These are phyloP conservation scores for Russula sp. DNA, from an alignment of 768 basidiomycete species.

Conservation along the genomic window DNA sequence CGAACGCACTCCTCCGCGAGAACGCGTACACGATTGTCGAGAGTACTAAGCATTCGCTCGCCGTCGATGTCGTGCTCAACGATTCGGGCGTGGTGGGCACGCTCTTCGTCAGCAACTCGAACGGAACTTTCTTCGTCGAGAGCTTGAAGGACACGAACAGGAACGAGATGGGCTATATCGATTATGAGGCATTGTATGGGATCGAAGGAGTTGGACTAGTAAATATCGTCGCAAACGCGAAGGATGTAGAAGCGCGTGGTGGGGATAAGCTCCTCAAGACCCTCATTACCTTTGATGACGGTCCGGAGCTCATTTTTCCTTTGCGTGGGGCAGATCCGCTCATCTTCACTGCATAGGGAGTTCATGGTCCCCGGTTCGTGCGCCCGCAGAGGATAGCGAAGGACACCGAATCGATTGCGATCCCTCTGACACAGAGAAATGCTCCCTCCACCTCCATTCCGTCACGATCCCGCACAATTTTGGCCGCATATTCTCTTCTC, in stretches of 20 bases:
- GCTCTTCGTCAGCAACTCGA: slow-evolving; percentile 91
- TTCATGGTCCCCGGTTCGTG: slow-evolving; percentile 64
- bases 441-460: slow-evolving; percentile 88
- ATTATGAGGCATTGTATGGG: slow-evolving; percentile 84
- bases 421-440: slow-evolving; percentile 46
- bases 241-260: slow-evolving; percentile 70
- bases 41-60: slow-evolving; percentile 87
- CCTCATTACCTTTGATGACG: slow-evolving; percentile 87
- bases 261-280: slow-evolving; percentile 71
- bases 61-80: slow-evolving; percentile 85
- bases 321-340: not conserved
- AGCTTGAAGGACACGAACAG: slow-evolving; percentile 90
- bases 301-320: slow-evolving; percentile 29
- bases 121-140: slow-evolving; percentile 92
- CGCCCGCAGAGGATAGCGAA: slow-evolving; percentile 51
- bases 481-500: slow-evolving; percentile 90
- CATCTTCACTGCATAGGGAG: slow-evolving; percentile 39
- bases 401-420: slow-evolving; percentile 63
- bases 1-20: slow-evolving; percentile 69
- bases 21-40: slow-evolving; percentile 97
- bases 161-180: slow-evolving; percentile 83
- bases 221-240: slow-evolving; percentile 78
- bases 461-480: slow-evolving; percentile 91
- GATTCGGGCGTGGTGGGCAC: slow-evolving; percentile 69
- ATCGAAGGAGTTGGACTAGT: slow-evolving; percentile 89